A percentile compares a stretch with the other conserved stretches of the same genome.
Evolutionary conservation across 148 eudicot genomes (phyloP).

Genomic region (Arctostaphylos glauca): DNA sequence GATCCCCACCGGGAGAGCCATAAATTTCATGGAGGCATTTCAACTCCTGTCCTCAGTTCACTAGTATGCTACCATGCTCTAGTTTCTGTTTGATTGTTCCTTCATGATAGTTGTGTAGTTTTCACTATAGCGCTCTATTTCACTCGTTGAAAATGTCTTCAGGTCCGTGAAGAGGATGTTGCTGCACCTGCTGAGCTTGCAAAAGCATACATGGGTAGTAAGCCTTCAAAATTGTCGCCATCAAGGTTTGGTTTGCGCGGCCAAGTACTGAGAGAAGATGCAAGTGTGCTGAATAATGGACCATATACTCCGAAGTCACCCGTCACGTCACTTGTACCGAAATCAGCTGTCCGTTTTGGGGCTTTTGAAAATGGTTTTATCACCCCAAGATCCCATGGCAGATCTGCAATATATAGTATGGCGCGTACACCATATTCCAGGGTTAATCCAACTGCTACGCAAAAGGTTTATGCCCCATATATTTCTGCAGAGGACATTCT

Average conservation of each 20-base stretch:
- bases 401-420: slow-evolving; percentile 83
- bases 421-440: slow-evolving; percentile 85
- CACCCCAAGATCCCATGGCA: slow-evolving; percentile 77
- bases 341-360: slow-evolving; percentile 29
- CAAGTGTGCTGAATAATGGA: slow-evolving; percentile 28
- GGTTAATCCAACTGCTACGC: slow-evolving; percentile 34
- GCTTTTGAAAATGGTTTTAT: slow-evolving; percentile 50
- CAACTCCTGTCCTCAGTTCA: slow-evolving; percentile 46
- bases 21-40: slow-evolving; percentile 23
- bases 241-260: slow-evolving; percentile 41
- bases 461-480: slow-evolving; percentile 35
- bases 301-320: slow-evolving; percentile 36
- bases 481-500: neutral
- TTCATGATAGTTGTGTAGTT: neutral
- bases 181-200: slow-evolving; percentile 95
- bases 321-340: slow-evolving; percentile 34
- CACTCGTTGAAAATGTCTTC: neutral
- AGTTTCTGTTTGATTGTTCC: neutral
- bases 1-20: slow-evolving; percentile 25
- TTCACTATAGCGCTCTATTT: neutral
- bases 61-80: slow-evolving; percentile 36
- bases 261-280: slow-evolving; percentile 44
- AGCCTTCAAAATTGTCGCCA: slow-evolving; percentile 56
- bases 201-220: slow-evolving; percentile 88
- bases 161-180: slow-evolving; percentile 66